Percentiles rank a stretch among this genome's conserved stretches.
These are phyloP conservation scores for Ilex aquifolium DNA, from an alignment of 257 asterid species.

Conservation along the genomic window DNA sequence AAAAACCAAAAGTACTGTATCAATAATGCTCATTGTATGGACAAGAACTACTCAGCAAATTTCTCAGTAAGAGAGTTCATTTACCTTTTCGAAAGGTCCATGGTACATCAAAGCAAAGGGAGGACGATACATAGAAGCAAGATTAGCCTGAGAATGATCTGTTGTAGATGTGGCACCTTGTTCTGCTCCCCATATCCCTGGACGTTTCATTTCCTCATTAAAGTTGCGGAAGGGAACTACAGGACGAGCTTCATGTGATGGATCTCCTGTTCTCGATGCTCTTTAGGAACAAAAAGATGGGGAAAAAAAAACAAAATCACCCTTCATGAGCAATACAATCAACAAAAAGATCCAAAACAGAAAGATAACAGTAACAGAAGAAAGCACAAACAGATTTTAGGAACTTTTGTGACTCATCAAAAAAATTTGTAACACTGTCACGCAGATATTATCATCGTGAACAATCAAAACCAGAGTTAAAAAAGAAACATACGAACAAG, in stretches of 20 bases:
- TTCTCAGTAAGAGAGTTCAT: background rate
- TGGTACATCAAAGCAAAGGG: conserved; percentile 87
- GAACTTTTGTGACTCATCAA: no score
- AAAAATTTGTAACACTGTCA: no score
- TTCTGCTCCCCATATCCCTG: conserved; percentile 83
- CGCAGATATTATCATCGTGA: no score
- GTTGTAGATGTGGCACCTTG: conserved; percentile 60
- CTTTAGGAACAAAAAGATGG: conserved; percentile 27
- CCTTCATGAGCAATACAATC: background rate
- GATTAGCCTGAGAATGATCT: conserved; percentile 67
- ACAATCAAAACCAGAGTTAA: no score
- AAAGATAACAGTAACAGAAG: conserved; percentile 2
- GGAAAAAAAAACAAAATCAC: conserved; percentile 5
- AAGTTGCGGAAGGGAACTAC: conserved; percentile 96
- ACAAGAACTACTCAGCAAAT: background rate
- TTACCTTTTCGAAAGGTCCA: conserved; percentile 90
- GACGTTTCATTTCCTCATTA: conserved; percentile 80
- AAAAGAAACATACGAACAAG: no score
- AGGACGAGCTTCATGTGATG: conserved; percentile 56
- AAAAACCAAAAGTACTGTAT: no score
- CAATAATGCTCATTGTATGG: no score
- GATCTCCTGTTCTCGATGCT: conserved; percentile 42
- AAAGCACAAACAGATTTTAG: background rate
- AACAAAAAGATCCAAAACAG: background rate
- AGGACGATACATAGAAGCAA: conserved; percentile 94